Percentiles rank a stretch among this genome's conserved stretches.
Conservation (phyloP, 2,329 filamentous ascomycete genomes). For the Apiospora hydei region DNA sequence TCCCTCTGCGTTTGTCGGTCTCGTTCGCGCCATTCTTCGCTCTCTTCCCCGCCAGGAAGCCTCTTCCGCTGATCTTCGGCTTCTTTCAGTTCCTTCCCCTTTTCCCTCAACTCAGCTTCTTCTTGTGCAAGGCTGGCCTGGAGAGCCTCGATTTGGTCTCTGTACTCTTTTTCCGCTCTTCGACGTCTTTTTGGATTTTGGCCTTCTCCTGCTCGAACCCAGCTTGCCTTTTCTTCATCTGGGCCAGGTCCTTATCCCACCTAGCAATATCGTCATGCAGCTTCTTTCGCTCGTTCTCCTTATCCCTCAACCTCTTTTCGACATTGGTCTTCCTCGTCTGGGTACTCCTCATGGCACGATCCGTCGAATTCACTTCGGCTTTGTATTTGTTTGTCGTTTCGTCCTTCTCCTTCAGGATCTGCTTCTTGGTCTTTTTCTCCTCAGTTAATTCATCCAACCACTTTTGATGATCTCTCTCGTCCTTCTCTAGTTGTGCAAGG, state of each 20-base stretch:
- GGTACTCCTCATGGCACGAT: slow-evolving; percentile 81
- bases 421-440: slow-evolving; percentile 81
- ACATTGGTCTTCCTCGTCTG: slow-evolving; percentile 82
- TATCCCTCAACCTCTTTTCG: slow-evolving; percentile 74
- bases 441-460: slow-evolving; percentile 72
- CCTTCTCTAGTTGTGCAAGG: slow-evolving; percentile 72
- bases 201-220: slow-evolving; percentile 62
- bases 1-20: slow-evolving; percentile 61
- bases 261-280: slow-evolving; percentile 73
- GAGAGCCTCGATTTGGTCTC: slow-evolving; percentile 63
- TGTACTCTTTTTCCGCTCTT: slow-evolving; percentile 59
- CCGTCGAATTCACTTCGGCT: slow-evolving; percentile 79
- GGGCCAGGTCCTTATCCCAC: slow-evolving; percentile 69
- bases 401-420: slow-evolving; percentile 86
- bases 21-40: slow-evolving; percentile 61
- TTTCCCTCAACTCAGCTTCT: slow-evolving; percentile 77
- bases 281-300: slow-evolving; percentile 72
- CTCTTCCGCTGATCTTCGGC: slow-evolving; percentile 75
- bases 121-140: slow-evolving; percentile 70
- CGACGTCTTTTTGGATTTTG: slow-evolving; percentile 58
- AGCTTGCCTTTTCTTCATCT: slow-evolving; percentile 64
- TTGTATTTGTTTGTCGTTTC: slow-evolving; percentile 86
- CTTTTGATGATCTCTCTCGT: slow-evolving; percentile 74
- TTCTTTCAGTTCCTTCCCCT: slow-evolving; percentile 73
- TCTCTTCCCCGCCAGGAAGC: slow-evolving; percentile 66